A percentile compares a stretch with the other conserved stretches of the same genome.
Evolutionary conservation across 2,329 filamentous ascomycete species (phyloP).

Genomic region (Hansfordia pulvinata): DNA sequence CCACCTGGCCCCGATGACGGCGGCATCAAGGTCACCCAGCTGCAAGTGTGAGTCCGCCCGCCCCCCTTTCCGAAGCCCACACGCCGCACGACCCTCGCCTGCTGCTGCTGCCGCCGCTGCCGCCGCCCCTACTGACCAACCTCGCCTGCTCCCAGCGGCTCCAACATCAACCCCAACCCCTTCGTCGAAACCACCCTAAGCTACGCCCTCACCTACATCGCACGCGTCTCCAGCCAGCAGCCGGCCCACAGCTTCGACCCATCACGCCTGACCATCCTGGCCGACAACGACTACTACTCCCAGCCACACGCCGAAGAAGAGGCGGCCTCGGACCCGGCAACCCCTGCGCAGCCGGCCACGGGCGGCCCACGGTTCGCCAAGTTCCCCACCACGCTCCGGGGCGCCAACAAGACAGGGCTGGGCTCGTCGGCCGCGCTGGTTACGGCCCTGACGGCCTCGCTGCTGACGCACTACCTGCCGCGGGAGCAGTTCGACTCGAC

Average conservation of each 20-base stretch:
- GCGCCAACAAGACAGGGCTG: conserved; percentile 89
- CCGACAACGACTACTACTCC: conserved; percentile 96
- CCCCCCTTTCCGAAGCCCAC: neutral
- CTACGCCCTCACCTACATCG: conserved; percentile 77
- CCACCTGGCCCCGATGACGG: conserved; percentile 53
- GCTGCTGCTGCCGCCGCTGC: too few relatives aligned
- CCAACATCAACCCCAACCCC: conserved; percentile 44
- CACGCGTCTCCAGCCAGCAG: conserved; percentile 23
- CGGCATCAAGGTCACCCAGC: conserved; percentile 70
- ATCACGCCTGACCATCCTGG: conserved; percentile 70
- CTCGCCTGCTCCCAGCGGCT: conserved; percentile 21
- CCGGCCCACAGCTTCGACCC: conserved; percentile 44
- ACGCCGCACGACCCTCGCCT: too few relatives aligned
- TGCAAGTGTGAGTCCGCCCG: conserved; percentile 52
- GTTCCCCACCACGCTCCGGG: conserved; percentile 61
- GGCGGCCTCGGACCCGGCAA: too few relatives aligned
- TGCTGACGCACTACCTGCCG: conserved; percentile 65
- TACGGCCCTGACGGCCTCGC: conserved; percentile 66
- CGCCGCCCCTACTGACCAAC: conserved; percentile 3
- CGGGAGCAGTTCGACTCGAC: conserved; percentile 39
- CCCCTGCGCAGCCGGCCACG: too few relatives aligned
- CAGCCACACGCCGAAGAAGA: conserved; percentile 39
- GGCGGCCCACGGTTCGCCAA: conserved; percentile 50
- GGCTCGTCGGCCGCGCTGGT: conserved; percentile 92
- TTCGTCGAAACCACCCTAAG: conserved; percentile 88